A percentile compares a stretch with the other conserved stretches of the same genome.
Conservation (phyloP, 208 protist genomes). For the Acanthamoeba sp. region DNA sequence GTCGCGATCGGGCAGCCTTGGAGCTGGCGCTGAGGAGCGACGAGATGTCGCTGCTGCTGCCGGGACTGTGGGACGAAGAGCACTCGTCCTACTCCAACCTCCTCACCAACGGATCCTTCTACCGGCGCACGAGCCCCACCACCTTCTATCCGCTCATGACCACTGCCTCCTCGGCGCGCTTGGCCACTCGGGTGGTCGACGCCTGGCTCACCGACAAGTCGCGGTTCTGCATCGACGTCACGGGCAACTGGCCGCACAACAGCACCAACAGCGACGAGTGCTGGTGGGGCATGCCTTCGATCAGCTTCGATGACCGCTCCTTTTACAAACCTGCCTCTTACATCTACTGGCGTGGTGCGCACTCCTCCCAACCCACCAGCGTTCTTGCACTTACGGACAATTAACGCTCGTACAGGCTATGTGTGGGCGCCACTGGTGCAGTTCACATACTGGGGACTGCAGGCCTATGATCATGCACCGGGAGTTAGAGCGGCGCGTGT, state of each 20-base stretch:
- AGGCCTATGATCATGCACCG: neutral
- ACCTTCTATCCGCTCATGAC: conserved; percentile 31
- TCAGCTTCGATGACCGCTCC: conserved; percentile 35
- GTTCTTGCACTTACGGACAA: too few species aligned
- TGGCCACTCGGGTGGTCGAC: neutral
- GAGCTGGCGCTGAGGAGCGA: neutral
- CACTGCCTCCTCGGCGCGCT: neutral
- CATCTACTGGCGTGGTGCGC: conserved; percentile 39
- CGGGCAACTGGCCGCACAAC: neutral
- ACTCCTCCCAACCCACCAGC: too few species aligned
- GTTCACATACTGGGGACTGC: neutral
- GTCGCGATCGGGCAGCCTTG: neutral
- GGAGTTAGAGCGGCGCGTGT: neutral
- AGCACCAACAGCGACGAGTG: neutral
- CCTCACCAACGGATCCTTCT: neutral
- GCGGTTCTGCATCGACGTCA: conserved; percentile 39
- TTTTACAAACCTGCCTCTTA: neutral
- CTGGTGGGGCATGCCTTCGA: conserved; percentile 31
- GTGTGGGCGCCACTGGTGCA: neutral
- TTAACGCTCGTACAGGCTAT: neutral
- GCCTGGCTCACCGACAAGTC: conserved; percentile 26
- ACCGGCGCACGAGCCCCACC: neutral
- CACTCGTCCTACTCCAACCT: neutral
- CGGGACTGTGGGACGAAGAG: conserved; percentile 2
- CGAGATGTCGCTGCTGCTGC: neutral